Base-by-base conservation (phyloP, 225 moss, liverwort and hornwort genomes). In the Physcomitrellopsis africana region DNA sequence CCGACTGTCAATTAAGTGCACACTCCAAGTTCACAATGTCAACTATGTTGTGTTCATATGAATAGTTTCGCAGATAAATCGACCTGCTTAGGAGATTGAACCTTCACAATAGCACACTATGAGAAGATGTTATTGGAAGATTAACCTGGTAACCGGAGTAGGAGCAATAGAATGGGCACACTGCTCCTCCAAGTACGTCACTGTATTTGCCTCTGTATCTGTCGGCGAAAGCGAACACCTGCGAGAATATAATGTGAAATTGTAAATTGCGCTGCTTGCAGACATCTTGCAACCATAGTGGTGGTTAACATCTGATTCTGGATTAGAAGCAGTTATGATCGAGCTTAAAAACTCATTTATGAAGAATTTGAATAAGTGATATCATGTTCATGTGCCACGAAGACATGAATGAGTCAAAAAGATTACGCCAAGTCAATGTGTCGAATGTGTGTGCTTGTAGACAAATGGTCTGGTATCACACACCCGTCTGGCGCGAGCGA, bases 151-250 rank as follows among this genome's bases (percentile, higher is more conserved):
- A 95, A 37, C 92, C 91, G 6, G 94, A 92, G 76, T 83, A 90
- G 74, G 94, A 92, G 79, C 89, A 89, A 80, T 92, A 95, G 77
- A 86, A 92, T 5, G 94, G 94, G 69, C 92, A 89, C 24, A 76
- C 82, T 11, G 74, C 90, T 49, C 64, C 80, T 52, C 63, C 73
- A 16, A 92, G 76, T 26, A 76, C 56, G 72, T 89, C 92, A 67
- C 86, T 92, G 84, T 90, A 92, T 42, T 71, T 86, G 60, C 91
- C 92, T 77, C 91, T 81, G 81, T 91, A 92, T 43, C 61, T 71
- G 51, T 95, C 87, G 22, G 89, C 92, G 56, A 95, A 95, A 24
- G 49, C 41, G 29, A 95, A 95, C 53, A 92, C 77, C 94, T 95
- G 81, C 55, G 24, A 66, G 2, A 63, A 58, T 37, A 58, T 29